Conservation (phyloP, 495 filamentous ascomycete species). For the Podospora pseudoanserina region DNA sequence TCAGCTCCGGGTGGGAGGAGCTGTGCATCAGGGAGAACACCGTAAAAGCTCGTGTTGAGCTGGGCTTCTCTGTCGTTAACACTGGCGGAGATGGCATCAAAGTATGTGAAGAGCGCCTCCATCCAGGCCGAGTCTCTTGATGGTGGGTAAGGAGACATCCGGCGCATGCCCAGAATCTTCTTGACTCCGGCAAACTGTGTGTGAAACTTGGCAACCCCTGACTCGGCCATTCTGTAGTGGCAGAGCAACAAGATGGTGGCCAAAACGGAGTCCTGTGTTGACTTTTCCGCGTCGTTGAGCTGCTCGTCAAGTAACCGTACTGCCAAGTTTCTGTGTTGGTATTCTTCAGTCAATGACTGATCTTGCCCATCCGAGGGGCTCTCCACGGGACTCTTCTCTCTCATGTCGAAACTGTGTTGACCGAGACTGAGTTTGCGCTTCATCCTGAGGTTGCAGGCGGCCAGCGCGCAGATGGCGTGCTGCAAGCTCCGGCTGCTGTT, state of each 20-base stretch:
- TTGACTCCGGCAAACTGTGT: constrained; percentile 93
- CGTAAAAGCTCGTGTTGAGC: constrained; percentile 62
- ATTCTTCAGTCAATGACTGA: constrained; percentile 65
- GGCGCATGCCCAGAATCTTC: constrained; percentile 79
- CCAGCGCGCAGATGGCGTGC: constrained; percentile 86
- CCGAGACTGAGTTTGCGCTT: constrained; percentile 53
- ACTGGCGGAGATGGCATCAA: constrained; percentile 89
- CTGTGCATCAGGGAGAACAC: constrained; percentile 66
- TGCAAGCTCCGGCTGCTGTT: constrained; percentile 75
- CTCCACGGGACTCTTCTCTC: constrained; percentile 34
- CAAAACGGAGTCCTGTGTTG: constrained; percentile 80
- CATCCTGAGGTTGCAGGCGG: constrained; percentile 76
- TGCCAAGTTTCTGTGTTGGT: constrained; percentile 73
- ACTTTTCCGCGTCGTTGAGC: constrained; percentile 67
- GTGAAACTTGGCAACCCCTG: constrained; percentile 84
- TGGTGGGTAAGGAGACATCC: constrained; percentile 61
- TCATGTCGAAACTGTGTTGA: constrained; percentile 42
- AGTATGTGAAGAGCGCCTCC: constrained; percentile 93
- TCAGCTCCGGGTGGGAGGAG: constrained; percentile 57
- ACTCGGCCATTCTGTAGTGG: constrained; percentile 91
- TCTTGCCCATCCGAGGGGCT: constrained; percentile 39
- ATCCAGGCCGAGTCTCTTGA: constrained; percentile 76
- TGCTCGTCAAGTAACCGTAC: constrained; percentile 80
- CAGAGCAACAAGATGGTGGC: constrained; percentile 86
- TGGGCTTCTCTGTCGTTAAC: constrained; percentile 93